Evolutionary conservation across 176 grass and related monocot genomes (phyloP), one percentile per base, ranked within the genome.

Genomic region (Zoysia japonica): DNA sequence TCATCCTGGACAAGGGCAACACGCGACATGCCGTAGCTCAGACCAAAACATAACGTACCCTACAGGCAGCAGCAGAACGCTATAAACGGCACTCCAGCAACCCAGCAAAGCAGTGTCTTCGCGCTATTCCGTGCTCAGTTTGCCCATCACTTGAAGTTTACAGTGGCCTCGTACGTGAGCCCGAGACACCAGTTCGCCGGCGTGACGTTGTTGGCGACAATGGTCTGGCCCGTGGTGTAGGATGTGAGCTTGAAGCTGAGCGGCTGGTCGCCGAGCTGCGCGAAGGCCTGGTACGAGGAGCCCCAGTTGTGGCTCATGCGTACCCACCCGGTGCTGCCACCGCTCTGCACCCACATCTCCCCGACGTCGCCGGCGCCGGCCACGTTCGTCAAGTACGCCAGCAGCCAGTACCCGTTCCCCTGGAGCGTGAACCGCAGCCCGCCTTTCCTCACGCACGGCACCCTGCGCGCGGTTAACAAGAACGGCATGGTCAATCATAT

Each of bases 281-380:
- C 76, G 54, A 94, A 94, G 53, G 96, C 88, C 81, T 94, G 92
- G 72, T 78, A 91, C 48, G 88, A 70, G 0, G 70, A 75, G 39
- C 92, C 96, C 92, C 92, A 99, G 79, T 91, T 93, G 51, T 83
- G 92, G 78, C 45, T 95, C 92, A 98, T 92, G 44, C 56, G 36
- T 4, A 86, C 54, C 92, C 90, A 98, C 36, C 74, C 80, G 12
- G 72, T 78, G 2, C 71, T 19, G 52, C 52, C 40, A 14, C 50
- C 70, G 17, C 85, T 75, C 67, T 81, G 87, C 71, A 95, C 90
- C 66, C 69, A 83, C 86, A 94, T 71, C 28, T 85, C 85, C 1
- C 17, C 43, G 53, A 98, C 63, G 83, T 98, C 90, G 0, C 90
- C 92, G 46, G 80, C 92, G 37, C 88, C 92, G 45, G 71, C 90